phyloP scores from a whole-genome alignment of 176 grass and related monocot genomes.

The Raddia guianensis region DNA sequence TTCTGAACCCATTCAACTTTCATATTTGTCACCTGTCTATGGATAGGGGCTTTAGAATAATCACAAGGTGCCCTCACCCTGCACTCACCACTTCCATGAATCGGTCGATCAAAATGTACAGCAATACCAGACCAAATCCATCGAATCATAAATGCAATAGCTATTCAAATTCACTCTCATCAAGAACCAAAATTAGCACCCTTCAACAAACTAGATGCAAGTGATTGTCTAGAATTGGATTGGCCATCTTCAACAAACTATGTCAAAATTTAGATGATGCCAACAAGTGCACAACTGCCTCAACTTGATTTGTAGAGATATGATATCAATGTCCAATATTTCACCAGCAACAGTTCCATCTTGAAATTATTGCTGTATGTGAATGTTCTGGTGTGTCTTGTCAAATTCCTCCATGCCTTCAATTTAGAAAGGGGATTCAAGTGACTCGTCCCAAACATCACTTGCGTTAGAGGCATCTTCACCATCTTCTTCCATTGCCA shows the following conservation, averaged over 20 bases:
- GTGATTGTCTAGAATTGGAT: conserved; percentile 15
- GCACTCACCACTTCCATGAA: conserved; percentile 1
- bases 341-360: conserved; percentile 32
- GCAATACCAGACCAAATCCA: conserved; percentile 20
- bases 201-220: conserved; percentile 14
- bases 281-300: conserved; percentile 34
- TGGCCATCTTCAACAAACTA: conserved; percentile 10
- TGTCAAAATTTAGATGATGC: conserved; percentile 38
- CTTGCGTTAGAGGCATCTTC: conserved; percentile 99
- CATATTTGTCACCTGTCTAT: conserved; percentile 38
- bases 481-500: conserved; percentile 97
- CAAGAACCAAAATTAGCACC: conserved; percentile 31
- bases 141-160: conserved; percentile 34
- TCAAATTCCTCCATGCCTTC: neutral
- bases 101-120: neutral
- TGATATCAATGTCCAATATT: conserved; percentile 38
- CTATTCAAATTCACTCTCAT: conserved; percentile 22
- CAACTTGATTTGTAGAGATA: conserved; percentile 42
- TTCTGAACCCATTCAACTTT: conserved; percentile 18
- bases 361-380: conserved; percentile 40
- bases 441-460: conserved; percentile 93
- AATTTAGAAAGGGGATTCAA: conserved; percentile 85
- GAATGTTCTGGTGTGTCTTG: conserved; percentile 24
- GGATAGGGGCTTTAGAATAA: conserved; percentile 20
- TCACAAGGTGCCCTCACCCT: conserved; percentile 23